These are phyloP conservation scores for Aureobasidium sp. DNA, from an alignment of 2,329 filamentous ascomycete species.

Conservation along the genomic window DNA sequence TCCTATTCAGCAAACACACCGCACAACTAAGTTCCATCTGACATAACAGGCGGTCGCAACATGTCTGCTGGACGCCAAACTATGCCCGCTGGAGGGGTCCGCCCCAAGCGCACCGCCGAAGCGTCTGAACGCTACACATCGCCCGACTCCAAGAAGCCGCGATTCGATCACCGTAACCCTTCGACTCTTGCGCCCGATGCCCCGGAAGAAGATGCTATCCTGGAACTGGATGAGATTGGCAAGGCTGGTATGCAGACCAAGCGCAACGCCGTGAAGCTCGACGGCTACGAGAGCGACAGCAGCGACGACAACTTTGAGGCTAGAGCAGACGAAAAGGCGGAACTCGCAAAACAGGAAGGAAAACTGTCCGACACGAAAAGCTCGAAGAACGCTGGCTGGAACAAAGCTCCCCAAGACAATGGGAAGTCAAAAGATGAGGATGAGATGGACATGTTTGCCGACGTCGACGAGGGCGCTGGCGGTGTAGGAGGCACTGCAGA, in stretches of 20 bases:
- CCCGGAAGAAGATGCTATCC: conserved; percentile 62
- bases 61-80: conserved; percentile 41
- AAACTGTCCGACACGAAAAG: background rate
- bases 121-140: conserved; percentile 69
- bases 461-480: conserved; percentile 50
- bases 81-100: background rate
- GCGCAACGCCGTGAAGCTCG: conserved; percentile 88
- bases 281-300: conserved; percentile 89
- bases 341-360: conserved; percentile 33
- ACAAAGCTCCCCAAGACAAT: conserved; percentile 24
- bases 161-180: conserved; percentile 91
- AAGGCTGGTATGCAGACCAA: conserved; percentile 64
- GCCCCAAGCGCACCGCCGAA: conserved; percentile 65
- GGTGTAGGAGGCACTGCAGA: conserved; percentile 24
- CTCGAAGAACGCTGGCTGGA: conserved; percentile 26
- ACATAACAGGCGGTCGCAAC: background rate
- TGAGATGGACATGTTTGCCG: conserved; percentile 76
- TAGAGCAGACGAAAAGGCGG: conserved; percentile 54
- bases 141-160: conserved; percentile 65
- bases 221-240: conserved; percentile 90
- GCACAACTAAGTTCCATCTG: background rate
- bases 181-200: conserved; percentile 81
- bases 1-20: background rate
- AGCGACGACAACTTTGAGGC: conserved; percentile 85
- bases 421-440: conserved; percentile 51